Conservation (phyloP, 208 protist genomes). For the Leishmania lainsoni region DNA sequence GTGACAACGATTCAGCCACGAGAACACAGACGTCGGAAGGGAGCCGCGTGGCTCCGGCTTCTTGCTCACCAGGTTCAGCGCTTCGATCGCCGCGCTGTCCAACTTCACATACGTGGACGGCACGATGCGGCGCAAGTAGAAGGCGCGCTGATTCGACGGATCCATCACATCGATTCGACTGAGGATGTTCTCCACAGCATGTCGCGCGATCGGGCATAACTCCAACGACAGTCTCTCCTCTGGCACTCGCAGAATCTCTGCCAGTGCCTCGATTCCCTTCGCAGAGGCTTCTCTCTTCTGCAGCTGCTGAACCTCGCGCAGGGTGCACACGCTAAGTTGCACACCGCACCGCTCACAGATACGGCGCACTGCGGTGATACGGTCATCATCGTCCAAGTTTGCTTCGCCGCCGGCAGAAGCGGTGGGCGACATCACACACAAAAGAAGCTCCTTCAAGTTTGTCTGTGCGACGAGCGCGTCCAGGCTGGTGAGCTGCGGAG, state of each 20-base stretch:
- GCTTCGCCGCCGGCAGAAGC: conserved; percentile 5
- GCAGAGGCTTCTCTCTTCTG: conserved; percentile 22
- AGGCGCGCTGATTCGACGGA: conserved; percentile 66
- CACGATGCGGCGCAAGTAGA: conserved; percentile 77
- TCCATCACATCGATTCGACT: conserved; percentile 70
- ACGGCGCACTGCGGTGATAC: conserved; percentile 57
- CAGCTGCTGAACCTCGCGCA: conserved; percentile 39
- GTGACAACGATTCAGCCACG: conserved; percentile 95
- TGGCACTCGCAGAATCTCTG: conserved; percentile 85
- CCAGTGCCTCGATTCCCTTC: conserved; percentile 41
- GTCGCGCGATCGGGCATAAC: conserved; percentile 45
- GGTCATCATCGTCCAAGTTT: conserved; percentile 43
- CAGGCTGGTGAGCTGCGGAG: conserved; percentile 68
- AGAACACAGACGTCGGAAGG: conserved; percentile 86
- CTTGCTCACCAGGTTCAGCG: conserved; percentile 91
- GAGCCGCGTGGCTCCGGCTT: conserved; percentile 80
- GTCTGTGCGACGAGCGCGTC: conserved; percentile 82
- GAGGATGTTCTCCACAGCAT: conserved; percentile 73
- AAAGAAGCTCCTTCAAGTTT: conserved; percentile 84
- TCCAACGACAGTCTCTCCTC: conserved; percentile 65
- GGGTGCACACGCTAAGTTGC: conserved; percentile 38
- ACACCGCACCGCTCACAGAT: conserved; percentile 83
- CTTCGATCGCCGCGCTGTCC: conserved; percentile 92
- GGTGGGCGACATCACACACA: conserved; percentile 17
- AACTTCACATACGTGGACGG: conserved; percentile 94